Evolutionary conservation across 2,329 filamentous ascomycete species (phyloP), one percentile per base, ranked within the genome.

Genomic region (Botrytis paeoniae): DNA sequence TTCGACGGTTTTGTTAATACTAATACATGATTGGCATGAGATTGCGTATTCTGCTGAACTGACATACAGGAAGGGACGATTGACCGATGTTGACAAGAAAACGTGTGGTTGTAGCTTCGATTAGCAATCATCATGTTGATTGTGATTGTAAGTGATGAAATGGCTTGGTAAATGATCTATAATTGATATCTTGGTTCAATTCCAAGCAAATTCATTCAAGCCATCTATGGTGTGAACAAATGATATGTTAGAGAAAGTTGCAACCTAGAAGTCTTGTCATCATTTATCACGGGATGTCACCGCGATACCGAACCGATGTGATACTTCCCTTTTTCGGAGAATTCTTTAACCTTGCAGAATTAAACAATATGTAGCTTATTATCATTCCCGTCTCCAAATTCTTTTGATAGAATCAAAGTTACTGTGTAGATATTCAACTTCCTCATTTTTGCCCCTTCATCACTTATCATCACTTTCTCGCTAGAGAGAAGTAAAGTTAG

Each of bases 221-320:
- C 37, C 61, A 25, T 62, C 25, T 18, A n/a, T 18, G 25, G 7
- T 37, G 22, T 48, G 62, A 37, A 48, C 41, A 45, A 65, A 65
- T 65, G 62, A 37, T 8, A 18, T 10, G 29, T 12, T 14, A 48
- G 41, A 43, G 41, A 48, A 65, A 32, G 62, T 65, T 65, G 62
- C 18, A 65, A 65, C 62, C 41, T 65, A 35, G 39, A 65, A 65
- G 29, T 65, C 29, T 48, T 61, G 59, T 61, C 59, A 65, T 48
- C 62, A 16, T 35, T 25, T 25, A n/a, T 66, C 63, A 66, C 63
- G 43, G 63, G 63, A 51, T 51, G 22, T 37, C 29, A 65, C 32
- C 45, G 25, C 37, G 60, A 62, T 41, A 62, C 37, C 37, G 37
- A 63, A n/a, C 35, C 35, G 59, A 62, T 62, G 32, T 62, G 35